These are phyloP conservation scores for Rhododendron molle DNA, from an alignment of 148 eudicot species.

Conservation along the genomic window DNA sequence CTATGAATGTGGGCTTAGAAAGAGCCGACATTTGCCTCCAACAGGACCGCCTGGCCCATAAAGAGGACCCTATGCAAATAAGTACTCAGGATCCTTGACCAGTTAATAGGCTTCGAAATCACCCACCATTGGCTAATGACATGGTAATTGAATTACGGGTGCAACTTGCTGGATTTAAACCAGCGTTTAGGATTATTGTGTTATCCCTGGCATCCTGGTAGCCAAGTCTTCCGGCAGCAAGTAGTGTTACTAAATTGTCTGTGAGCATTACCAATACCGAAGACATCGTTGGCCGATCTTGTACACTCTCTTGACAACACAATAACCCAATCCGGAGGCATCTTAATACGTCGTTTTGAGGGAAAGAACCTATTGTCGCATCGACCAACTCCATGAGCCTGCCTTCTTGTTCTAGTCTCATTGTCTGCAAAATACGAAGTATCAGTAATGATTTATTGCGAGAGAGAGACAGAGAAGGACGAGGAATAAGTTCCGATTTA, in stretches of 20 bases:
- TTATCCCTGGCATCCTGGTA: background rate
- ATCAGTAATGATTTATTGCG: background rate
- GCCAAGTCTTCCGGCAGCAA: background rate
- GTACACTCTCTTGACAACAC: background rate
- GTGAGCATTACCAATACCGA: background rate
- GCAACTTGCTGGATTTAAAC: background rate
- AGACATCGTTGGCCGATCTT: constrained; percentile 6
- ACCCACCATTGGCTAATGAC: background rate
- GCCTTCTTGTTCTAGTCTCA: background rate
- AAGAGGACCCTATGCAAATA: too few species aligned
- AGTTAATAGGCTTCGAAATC: background rate
- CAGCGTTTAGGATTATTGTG: background rate
- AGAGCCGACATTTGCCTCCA: too few species aligned
- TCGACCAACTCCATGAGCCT: background rate
- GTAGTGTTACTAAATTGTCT: background rate
- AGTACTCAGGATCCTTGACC: too few species aligned
- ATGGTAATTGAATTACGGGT: background rate
- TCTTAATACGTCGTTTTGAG: background rate
- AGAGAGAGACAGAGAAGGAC: background rate
- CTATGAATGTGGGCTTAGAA: background rate
- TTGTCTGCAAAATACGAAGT: background rate
- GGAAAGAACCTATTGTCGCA: background rate
- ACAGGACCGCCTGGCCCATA: too few species aligned
- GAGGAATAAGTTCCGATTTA: background rate
- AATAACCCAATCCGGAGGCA: background rate